Evolutionary conservation across 1,284 basidiomycete genomes (phyloP).

Genomic region (Tilletia walkeri): DNA sequence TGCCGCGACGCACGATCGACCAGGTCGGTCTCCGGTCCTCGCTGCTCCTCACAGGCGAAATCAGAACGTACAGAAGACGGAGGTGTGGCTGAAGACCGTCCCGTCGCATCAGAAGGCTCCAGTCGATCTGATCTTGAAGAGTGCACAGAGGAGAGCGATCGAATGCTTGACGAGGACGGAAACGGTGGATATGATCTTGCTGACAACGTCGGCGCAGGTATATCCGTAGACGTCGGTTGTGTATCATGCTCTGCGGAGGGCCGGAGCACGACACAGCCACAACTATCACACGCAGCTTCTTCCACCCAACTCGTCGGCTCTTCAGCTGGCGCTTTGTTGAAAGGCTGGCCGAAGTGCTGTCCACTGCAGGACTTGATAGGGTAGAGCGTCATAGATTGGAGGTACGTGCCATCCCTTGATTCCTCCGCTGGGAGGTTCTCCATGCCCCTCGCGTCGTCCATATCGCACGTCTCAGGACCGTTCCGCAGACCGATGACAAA

Average conservation of each 20-base stretch:
- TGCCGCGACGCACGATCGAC: background rate
- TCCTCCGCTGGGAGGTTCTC: background rate
- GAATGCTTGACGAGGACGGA: background rate
- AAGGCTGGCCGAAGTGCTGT: slow-evolving; percentile 21
- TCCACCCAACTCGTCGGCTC: background rate
- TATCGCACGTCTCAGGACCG: background rate
- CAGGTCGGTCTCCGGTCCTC: background rate
- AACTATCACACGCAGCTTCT: background rate
- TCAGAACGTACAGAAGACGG: no score
- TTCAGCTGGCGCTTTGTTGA: background rate
- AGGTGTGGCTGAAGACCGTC: no score
- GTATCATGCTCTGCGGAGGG: background rate
- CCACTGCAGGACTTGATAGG: slow-evolving; percentile 44
- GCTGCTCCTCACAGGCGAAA: no score
- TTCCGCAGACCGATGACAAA: background rate
- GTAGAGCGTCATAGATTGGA: slow-evolving; percentile 33
- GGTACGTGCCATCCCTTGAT: background rate
- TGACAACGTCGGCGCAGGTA: background rate
- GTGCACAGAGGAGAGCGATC: no score
- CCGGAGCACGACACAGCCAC: background rate
- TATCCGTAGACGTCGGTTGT: background rate
- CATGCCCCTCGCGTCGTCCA: background rate
- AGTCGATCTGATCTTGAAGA: no score
- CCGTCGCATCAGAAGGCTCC: no score
- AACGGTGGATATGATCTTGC: background rate